Conservation (phyloP, 495 filamentous ascomycete species). For the Rostrohypoxylon terebratum region DNA sequence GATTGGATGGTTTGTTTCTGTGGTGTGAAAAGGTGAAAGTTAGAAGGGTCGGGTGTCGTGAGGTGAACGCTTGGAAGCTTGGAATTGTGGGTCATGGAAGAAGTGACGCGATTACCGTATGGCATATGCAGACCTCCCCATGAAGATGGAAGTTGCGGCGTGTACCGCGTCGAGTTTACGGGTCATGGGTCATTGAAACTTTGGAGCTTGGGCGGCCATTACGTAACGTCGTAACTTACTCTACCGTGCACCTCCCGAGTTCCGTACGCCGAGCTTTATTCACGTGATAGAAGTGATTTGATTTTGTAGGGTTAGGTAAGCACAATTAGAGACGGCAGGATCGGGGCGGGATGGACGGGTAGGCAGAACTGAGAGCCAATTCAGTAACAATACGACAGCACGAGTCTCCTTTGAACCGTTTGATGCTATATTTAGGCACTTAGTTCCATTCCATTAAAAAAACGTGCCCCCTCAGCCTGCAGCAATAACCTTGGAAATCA, state of each 20-base stretch:
- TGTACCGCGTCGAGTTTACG: slow-evolving; percentile 30
- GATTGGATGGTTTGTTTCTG: slow-evolving; percentile 2
- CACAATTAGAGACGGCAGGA: not conserved
- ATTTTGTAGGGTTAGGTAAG: not conserved
- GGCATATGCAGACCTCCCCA: slow-evolving; percentile 38
- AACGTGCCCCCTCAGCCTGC: not conserved
- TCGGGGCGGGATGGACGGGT: too few relatives aligned
- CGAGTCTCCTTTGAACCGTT: not conserved
- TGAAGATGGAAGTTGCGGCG: slow-evolving; percentile 23
- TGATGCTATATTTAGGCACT: not conserved
- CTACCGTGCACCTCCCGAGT: not conserved
- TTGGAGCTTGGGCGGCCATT: slow-evolving; percentile 23
- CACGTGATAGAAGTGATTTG: not conserved
- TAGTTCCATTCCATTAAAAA: not conserved
- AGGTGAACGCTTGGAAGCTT: slow-evolving; percentile 17
- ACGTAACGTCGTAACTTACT: not conserved
- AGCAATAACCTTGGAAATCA: not conserved
- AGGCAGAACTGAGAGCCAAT: too few relatives aligned
- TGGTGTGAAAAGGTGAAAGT: slow-evolving; percentile 30
- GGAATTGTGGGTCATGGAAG: not conserved
- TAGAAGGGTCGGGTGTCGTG: slow-evolving; percentile 33
- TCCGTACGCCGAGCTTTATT: too few relatives aligned
- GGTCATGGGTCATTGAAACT: not conserved
- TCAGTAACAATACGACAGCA: too few relatives aligned
- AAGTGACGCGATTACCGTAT: slow-evolving; percentile 46